phyloP scores from a whole-genome alignment of 2,329 filamentous ascomycete genomes.

The Alternaria panax region DNA sequence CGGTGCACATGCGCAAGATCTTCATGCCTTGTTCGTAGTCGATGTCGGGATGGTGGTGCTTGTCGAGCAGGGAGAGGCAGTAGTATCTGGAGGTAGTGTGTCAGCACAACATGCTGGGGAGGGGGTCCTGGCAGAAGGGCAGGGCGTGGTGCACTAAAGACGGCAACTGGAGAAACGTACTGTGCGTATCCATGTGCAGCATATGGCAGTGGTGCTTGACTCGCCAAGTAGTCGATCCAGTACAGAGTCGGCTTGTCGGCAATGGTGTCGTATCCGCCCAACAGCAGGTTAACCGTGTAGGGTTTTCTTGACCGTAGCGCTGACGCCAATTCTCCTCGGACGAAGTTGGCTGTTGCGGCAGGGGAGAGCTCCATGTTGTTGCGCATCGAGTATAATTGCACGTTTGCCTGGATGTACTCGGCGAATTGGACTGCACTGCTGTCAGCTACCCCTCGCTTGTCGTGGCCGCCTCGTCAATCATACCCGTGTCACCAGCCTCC shows the following conservation, averaged over 20 bases:
- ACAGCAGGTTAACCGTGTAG: slow-evolving; percentile 94
- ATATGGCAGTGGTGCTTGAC: slow-evolving; percentile 86
- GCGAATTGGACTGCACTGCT: slow-evolving; percentile 84
- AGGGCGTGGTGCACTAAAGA: neutral
- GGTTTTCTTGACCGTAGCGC: slow-evolving; percentile 91
- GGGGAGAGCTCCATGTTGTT: slow-evolving; percentile 93
- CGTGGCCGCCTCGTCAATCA: slow-evolving; percentile 23
- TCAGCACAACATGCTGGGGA: slow-evolving; percentile 1
- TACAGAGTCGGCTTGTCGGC: slow-evolving; percentile 89
- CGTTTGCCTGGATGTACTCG: slow-evolving; percentile 98
- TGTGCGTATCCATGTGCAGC: slow-evolving; percentile 98
- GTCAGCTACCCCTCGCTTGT: slow-evolving; percentile 10
- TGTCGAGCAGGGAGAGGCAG: slow-evolving; percentile 95
- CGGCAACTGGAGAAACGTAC: slow-evolving; percentile 59
- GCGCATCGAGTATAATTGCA: slow-evolving; percentile 98
- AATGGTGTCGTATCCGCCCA: slow-evolving; percentile 92
- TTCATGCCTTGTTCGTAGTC: slow-evolving; percentile 87
- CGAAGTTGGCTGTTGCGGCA: slow-evolving; percentile 87
- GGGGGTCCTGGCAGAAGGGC: neutral
- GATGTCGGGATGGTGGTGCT: slow-evolving; percentile 97
- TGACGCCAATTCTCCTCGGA: slow-evolving; percentile 89
- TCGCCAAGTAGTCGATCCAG: slow-evolving; percentile 97
- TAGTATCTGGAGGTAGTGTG: slow-evolving; percentile 73
- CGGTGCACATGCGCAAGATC: slow-evolving; percentile 91
- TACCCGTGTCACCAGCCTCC: slow-evolving; percentile 94